A percentile compares a stretch with the other conserved stretches of the same genome.
Evolutionary conservation across 768 basidiomycete genomes (phyloP).

Genomic region (Leccinum boreale): DNA sequence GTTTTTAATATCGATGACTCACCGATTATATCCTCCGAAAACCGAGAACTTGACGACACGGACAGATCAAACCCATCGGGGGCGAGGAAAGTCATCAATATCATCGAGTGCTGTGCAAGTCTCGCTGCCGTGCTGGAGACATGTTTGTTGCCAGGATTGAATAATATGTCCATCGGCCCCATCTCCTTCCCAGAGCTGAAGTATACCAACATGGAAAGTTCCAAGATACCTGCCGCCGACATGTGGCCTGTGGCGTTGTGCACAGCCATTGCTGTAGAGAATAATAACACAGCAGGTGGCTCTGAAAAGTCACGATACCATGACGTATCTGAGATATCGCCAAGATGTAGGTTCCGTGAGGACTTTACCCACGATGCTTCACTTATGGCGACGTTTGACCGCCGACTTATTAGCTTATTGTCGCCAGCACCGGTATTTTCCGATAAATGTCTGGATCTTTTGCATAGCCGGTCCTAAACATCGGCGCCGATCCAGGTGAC

Average conservation of each 20-base stretch:
- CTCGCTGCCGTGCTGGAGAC: neutral
- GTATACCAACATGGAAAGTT: slow-evolving; percentile 10
- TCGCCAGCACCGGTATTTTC: neutral
- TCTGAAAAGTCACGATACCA: neutral
- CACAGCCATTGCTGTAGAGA: slow-evolving; percentile 12
- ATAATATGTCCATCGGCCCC: neutral
- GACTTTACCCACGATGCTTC: neutral
- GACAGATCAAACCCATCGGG: neutral
- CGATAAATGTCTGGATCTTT: neutral
- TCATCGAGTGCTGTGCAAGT: neutral
- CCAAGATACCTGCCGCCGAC: neutral
- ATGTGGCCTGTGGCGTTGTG: slow-evolving; percentile 1
- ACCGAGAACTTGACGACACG: neutral
- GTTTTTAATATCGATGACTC: slow-evolving; percentile 1
- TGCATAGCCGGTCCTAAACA: neutral
- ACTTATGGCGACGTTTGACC: slow-evolving; percentile 8
- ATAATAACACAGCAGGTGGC: slow-evolving; percentile 12
- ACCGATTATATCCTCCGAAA: neutral
- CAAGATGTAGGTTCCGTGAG: slow-evolving; percentile 7
- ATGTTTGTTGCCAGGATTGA: neutral
- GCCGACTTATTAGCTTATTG: slow-evolving; percentile 2
- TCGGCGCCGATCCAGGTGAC: slow-evolving; percentile 7
- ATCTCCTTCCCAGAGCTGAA: neutral
- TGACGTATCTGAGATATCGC: slow-evolving; percentile 7
- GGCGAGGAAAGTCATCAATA: neutral